Evolutionary conservation across 192 early-diverging fungal species (phyloP), one percentile per base, ranked within the genome.

Genomic region (Anaeromyces robustus): DNA sequence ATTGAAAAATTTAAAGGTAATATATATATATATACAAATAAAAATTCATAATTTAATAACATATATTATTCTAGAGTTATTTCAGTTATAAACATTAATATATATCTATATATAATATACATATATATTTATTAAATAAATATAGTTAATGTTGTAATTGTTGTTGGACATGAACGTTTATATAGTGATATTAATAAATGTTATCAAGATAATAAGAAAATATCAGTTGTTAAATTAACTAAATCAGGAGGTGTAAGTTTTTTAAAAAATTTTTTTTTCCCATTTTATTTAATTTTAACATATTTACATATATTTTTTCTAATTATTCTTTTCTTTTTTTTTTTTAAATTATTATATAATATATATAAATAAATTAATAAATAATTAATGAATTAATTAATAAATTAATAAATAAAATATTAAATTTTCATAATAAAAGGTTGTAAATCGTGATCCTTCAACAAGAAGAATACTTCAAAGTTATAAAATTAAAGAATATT

Each of bases 191-290:
- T 97, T 81, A 86, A 83, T 11, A 82, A 88, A n/a, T 84, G 90
- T 32, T 88, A 89, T 52, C 88, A 86, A 81, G 84, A 88, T 13
- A 79, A 79, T 14, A 22, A 82, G 12, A 82, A 84, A 4, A 85
- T 97, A 11, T 84, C 88, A 0, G 92, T 98, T 29, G 81, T 97
- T 37, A 99, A 97, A 84, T 85, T 98, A 31, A 86, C 92, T 6
- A 98, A 97, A 82, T 96, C 96, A 4, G 97, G 97, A 43, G 97
- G 97, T 37, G 94, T 94, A 86, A 82, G 88, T n/a, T n/a, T n/a
- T n/a, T n/a, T n/a, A n/a, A n/a, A n/a, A n/a, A n/a, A n/a, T n/a
- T n/a, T n/a, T n/a, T n/a, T n/a, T n/a, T n/a, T n/a, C n/a, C n/a
- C n/a, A n/a, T n/a, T n/a, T n/a, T n/a, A n/a, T n/a, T n/a, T n/a